Base-by-base conservation (phyloP, 139 green algal species). In the Chlamydomonas urium region DNA sequence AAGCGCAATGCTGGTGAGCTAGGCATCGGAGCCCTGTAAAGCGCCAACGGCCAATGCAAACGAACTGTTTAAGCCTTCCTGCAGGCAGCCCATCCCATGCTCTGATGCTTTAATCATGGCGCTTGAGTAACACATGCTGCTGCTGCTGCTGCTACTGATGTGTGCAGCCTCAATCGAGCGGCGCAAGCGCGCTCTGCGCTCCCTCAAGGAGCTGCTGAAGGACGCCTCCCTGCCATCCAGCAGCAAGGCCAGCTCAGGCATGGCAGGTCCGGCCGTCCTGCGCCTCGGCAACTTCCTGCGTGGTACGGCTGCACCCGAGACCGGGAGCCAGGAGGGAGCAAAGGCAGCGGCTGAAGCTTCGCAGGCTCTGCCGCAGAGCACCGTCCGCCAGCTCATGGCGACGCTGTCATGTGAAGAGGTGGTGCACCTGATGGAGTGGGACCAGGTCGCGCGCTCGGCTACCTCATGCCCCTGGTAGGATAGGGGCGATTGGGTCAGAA, bases 391-490 rank as follows among this genome's bases (percentile, higher is more conserved):
- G 32, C 81, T 83, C 5, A 48, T 86, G 63, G 38, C 32, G 24
- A 56, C 38, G 31, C 72, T 86, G 66, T 81, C 66, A 0, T 75
- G 69, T 14, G 66, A 77, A 4, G 87, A 92, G 73, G 48, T 86
- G 2, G 72, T 82, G 1, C 45, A 78, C 1, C 68, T 91, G 31
- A 45, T 81, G 37, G 87, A 91, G 63, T 92, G 87, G 87, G 63
- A 80, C 42, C 35, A 69, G 28, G 58, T 89, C n/a, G 74, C 72
- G 0, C 72, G 42, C n/a, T n/a, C n/a, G n/a, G n/a, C n/a, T n/a
- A n/a, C n/a, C n/a, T n/a, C n/a, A n/a, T n/a, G n/a, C n/a, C n/a
- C n/a, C n/a, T n/a, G n/a, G n/a, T n/a, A n/a, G n/a, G n/a, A n/a
- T n/a, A n/a, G n/a, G n/a, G n/a, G n/a, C n/a, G n/a, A n/a, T n/a